Conservation (phyloP, 805 yeast species). For the Candida ponderosae region DNA sequence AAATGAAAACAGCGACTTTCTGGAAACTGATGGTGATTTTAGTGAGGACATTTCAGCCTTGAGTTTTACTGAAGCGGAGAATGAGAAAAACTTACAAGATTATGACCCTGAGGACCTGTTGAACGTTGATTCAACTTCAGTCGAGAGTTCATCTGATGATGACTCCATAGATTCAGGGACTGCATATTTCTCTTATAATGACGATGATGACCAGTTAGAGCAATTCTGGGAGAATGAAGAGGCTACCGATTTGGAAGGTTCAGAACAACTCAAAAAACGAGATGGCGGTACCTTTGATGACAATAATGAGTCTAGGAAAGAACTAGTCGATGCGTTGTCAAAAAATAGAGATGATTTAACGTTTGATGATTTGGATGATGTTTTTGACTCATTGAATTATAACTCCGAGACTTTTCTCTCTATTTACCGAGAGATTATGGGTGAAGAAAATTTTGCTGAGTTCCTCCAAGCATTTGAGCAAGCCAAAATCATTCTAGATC, state of each 20-base stretch:
- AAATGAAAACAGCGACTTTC: background rate
- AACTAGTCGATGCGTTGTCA: too few relatives aligned
- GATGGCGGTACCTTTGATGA: too few relatives aligned
- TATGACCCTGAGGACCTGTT: too few relatives aligned
- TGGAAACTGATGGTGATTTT: background rate
- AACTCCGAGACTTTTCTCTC: slow-evolving; percentile 2
- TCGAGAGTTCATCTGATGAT: background rate
- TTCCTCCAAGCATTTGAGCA: slow-evolving; percentile 7
- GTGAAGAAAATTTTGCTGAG: slow-evolving; percentile 1
- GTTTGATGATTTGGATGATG: slow-evolving; percentile 5
- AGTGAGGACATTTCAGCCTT: background rate
- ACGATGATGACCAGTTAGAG: background rate
- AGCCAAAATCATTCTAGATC: background rate
- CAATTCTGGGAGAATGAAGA: too few relatives aligned
- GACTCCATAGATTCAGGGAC: too few relatives aligned
- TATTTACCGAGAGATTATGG: slow-evolving; percentile 2
- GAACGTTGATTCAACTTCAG: too few relatives aligned
- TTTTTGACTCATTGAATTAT: slow-evolving; percentile 3
- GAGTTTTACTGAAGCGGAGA: too few relatives aligned
- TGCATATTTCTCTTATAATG: background rate
- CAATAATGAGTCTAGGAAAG: too few relatives aligned
- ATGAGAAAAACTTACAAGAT: too few relatives aligned
- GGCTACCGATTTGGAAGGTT: too few relatives aligned
- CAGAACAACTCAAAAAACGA: too few relatives aligned
- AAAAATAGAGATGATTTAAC: background rate